Base-by-base conservation (phyloP, 2,329 filamentous ascomycete species). In the Pezicula carpinea region DNA sequence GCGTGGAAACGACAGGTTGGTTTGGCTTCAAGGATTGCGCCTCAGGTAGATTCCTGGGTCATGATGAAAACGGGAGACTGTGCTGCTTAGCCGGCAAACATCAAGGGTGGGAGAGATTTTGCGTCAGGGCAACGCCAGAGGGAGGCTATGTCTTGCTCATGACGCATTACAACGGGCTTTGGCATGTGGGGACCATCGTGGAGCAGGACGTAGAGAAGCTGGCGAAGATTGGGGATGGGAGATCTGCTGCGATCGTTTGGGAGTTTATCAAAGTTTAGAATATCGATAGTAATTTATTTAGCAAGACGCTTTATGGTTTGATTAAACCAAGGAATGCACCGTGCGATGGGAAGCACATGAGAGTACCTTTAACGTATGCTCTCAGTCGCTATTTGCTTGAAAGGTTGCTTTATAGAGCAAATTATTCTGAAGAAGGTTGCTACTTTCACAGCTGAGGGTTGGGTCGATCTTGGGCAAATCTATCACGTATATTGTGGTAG, bases 1-100 rank as follows among this genome's bases (percentile, higher is more conserved):
- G 55, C 32, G 41, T 56, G 3, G 53, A 58, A 26, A 48, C 45
- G 13, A 54, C 54, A 43, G 55, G 53, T 39, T 58, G 55, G 55
- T 39, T 56, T 4, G 53, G 55, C 17, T 58, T 58, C 39, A 47
- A 46, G 13, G 50, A 56, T 39, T 19, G 21, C 2, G 31, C 17
- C 13, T 58, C 55, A 8, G 49, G 52, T 2, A 45, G 41, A 10
- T 56, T 40, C 15, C 46, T 58, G 17, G 53, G 55, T 29, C 53
- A 56, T 21, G 40, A 52, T 36, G 26, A n/a, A 1, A 36, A 45
- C 1, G 52, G 55, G 8, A 52, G 31, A 13, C 26, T 58, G 32
- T 14, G 45, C 3, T 58, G 55, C 34, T 14, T 13, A 13, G 53
- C 43, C 3, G 44, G 45, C 10, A 18, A 42, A 3, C 55, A 56